Evolutionary conservation across 306 rosid species (phyloP), one percentile per base, ranked within the genome.

Genomic region (Vachellia pachyceras): DNA sequence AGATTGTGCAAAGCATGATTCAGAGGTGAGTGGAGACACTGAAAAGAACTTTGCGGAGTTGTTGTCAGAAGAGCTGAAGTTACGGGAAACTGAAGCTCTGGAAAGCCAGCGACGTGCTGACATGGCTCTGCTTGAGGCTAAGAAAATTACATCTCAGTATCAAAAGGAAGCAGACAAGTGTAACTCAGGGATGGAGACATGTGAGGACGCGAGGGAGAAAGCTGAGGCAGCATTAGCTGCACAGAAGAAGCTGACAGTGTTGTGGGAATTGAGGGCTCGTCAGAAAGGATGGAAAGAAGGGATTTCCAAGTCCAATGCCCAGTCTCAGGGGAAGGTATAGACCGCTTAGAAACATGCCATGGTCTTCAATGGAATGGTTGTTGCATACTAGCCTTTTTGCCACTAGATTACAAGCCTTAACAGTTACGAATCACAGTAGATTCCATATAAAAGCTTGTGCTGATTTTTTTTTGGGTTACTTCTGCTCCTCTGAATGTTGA

Each of bases 141-240:
- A 96, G 86, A 96, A 96, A 90, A 88, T 93, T 22, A 91, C 99
- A 37, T 96, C 99, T 70, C 97, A 92, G 88, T 96, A 93, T 84
- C 98, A 89, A 74, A 95, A 95, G 84, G 99, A 96, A 83, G 99
- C 99, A 58, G 99, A 93, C 88, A 96, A 96, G 91, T 96, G 99
- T 78, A 96, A 88, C 84, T 96, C 97, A 3, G 99, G 99, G 81
- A 96, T 96, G 99, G 99, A 92, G 82, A 96, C 99, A 0, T 96
- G 99, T 5, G 99, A 96, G 78, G 97, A 90, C 76, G 98, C 98
- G 0, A 89, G 99, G 87, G 99, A 96, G 89, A 96, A 92, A 85
- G 79, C 99, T 8, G 99, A 93, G 80, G 84, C 89, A 45, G 72
- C 91, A 41, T 78, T 96, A 23, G 88, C 47, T 11, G 88, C 90